Base-by-base conservation (phyloP, 345 rosid genomes). In the Brassica carinata region DNA sequence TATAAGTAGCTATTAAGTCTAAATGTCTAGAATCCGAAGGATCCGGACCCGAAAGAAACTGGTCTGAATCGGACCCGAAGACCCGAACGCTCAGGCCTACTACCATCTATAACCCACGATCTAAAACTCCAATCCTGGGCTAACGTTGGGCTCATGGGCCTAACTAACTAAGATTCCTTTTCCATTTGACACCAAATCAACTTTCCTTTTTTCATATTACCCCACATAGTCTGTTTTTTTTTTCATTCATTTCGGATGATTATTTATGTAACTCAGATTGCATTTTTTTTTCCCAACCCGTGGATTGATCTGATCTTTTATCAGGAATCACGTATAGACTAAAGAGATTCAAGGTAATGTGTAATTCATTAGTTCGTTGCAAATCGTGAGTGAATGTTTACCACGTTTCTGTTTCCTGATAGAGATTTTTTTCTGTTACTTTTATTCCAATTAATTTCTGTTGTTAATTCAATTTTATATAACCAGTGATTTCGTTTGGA, bases 201-300 rank as follows among this genome's bases (percentile, higher is more conserved):
- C 30, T 19, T 26, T 61, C 33, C 14, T 61, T 23, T 23, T 11
- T 61, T 8, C n/a, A 48, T 5, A 48, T 59, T 23, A 8, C 10
- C 51, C 51, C 51, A 43, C 51, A 11, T 2, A 19, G 14, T 43
- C 51, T 43, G n/a, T 10, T 45, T 30, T 45, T 45, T 15, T 11
- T 15, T 45, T 45, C 53, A 45, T 45, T 45, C 53, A 19, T 45
- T 11, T 45, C 53, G 53, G 14, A 4, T 4, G 1, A 55, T 9
- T 57, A 1, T 70, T 58, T 34, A 18, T 78, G 5, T n/a, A 51
- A 51, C 58, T 51, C 87, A 1, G 67, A 74, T 70, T 76, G 64
- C 48, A 85, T 53, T 58, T 71, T 38, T 43, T 51, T 48, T 13
- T 48, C 5, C 33, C 67, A 59, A 68, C 19, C 48, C 9, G 45